Percentiles rank a stretch among this genome's conserved stretches.
Conservation (phyloP, 1,139 yeast species). For the Hemisphaericaspora subhashii region DNA sequence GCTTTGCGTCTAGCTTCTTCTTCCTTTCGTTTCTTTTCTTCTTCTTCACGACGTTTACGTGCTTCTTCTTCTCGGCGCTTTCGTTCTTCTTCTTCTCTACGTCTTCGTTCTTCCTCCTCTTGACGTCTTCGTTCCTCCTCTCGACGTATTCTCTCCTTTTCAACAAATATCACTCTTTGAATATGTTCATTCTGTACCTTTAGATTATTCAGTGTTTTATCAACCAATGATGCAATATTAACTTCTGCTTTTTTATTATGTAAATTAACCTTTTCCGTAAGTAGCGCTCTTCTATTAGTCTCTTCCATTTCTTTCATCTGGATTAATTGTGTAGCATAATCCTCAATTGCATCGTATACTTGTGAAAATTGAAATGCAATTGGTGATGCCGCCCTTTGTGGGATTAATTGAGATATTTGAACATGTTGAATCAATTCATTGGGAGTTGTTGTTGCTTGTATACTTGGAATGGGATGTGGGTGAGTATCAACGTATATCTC, state of each 20-base stretch:
- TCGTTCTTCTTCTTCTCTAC: slow-evolving; percentile 15
- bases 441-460: neutral
- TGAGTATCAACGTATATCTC: slow-evolving; percentile 18
- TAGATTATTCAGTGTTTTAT: slow-evolving; percentile 8
- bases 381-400: slow-evolving; percentile 1
- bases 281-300: neutral
- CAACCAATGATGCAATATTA: slow-evolving; percentile 8
- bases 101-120: slow-evolving; percentile 11
- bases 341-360: slow-evolving; percentile 9
- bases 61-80: slow-evolving; percentile 16
- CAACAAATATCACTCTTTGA: slow-evolving; percentile 17
- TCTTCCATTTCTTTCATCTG: slow-evolving; percentile 2
- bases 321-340: slow-evolving; percentile 3
- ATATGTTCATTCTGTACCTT: slow-evolving; percentile 21
- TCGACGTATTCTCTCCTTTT: slow-evolving; percentile 12
- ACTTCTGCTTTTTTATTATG: slow-evolving; percentile 8
- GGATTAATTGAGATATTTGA: neutral
- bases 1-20: slow-evolving; percentile 16
- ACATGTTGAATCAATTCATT: neutral
- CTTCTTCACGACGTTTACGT: slow-evolving; percentile 11
- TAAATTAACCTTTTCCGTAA: slow-evolving; percentile 1
- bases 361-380: slow-evolving; percentile 7
- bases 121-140: slow-evolving; percentile 12
- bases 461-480: neutral
- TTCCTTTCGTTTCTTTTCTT: slow-evolving; percentile 16